Conservation (phyloP, 805 yeast genomes). For the Starmerella apis region DNA sequence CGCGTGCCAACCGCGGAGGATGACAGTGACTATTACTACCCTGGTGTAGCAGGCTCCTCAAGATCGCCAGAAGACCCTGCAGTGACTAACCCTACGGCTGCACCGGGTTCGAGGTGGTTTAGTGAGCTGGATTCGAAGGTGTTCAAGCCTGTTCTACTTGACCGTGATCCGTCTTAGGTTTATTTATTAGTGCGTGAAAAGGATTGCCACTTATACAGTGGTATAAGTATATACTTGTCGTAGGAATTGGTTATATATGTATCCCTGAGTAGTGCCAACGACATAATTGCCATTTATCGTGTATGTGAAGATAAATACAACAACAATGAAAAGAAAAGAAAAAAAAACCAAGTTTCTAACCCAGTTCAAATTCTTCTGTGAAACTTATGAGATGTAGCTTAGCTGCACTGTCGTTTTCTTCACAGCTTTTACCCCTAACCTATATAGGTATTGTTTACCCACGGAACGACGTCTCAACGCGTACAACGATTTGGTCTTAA, state of each 20-base stretch:
- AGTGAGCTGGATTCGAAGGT: constrained; percentile 88
- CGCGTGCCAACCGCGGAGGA: constrained; percentile 5
- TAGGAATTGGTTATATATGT: too few species aligned
- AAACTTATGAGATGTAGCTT: too few species aligned
- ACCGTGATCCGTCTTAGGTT: constrained; percentile 30
- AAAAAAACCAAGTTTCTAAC: too few species aligned
- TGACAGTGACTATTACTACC: constrained; percentile 29
- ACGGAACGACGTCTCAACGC: background rate
- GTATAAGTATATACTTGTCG: background rate
- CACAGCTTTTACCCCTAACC: background rate
- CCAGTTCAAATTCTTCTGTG: too few species aligned
- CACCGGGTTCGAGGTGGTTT: constrained; percentile 51
- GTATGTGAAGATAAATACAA: too few species aligned
- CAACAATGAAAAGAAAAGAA: too few species aligned
- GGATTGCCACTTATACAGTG: background rate
- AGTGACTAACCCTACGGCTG: constrained; percentile 2
- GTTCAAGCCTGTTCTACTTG: constrained; percentile 80
- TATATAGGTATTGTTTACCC: background rate
- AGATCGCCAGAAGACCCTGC: background rate
- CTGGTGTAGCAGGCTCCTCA: constrained; percentile 24
- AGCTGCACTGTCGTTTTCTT: too few species aligned
- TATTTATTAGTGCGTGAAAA: background rate
- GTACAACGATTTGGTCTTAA: too few species aligned
- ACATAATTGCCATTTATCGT: too few species aligned
- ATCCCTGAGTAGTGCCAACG: too few species aligned